These are phyloP conservation scores for Globisporangium nagaii DNA, from an alignment of 352 stramenopile genomes.

Conservation along the genomic window DNA sequence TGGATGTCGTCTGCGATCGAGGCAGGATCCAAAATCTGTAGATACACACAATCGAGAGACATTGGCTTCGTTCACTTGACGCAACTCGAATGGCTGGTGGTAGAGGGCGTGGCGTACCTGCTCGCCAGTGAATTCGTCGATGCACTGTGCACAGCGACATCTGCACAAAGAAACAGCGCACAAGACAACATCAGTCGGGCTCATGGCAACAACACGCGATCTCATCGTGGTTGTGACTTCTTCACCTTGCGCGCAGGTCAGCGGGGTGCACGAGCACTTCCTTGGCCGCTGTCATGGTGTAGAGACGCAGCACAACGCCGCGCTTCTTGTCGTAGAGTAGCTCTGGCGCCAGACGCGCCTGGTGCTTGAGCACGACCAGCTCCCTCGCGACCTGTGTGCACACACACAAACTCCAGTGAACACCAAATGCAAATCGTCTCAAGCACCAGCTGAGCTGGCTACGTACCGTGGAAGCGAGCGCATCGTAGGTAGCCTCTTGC, in stretches of 20 bases:
- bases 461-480: slow-evolving; percentile 52
- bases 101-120: slow-evolving; percentile 53
- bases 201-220: not conserved
- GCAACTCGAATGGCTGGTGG: too few species aligned
- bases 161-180: slow-evolving; percentile 14
- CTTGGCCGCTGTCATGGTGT: slow-evolving; percentile 64
- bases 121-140: slow-evolving; percentile 82
- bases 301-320: slow-evolving; percentile 76
- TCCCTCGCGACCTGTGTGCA: slow-evolving; percentile 60
- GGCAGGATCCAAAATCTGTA: slow-evolving; percentile 64
- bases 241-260: slow-evolving; percentile 66
- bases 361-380: slow-evolving; percentile 72
- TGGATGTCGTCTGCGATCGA: slow-evolving; percentile 72
- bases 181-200: not conserved
- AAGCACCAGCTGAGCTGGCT: too few species aligned
- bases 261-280: slow-evolving; percentile 68
- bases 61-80: not conserved
- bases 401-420: not conserved
- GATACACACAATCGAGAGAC: not conserved
- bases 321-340: slow-evolving; percentile 75
- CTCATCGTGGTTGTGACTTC: not conserved
- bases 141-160: slow-evolving; percentile 81
- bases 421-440: not conserved
- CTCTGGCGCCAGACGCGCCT: slow-evolving; percentile 62
- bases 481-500: slow-evolving; percentile 64